phyloP scores from a whole-genome alignment of 1,139 yeast genomes.

The Sugiyamaella sp. region DNA sequence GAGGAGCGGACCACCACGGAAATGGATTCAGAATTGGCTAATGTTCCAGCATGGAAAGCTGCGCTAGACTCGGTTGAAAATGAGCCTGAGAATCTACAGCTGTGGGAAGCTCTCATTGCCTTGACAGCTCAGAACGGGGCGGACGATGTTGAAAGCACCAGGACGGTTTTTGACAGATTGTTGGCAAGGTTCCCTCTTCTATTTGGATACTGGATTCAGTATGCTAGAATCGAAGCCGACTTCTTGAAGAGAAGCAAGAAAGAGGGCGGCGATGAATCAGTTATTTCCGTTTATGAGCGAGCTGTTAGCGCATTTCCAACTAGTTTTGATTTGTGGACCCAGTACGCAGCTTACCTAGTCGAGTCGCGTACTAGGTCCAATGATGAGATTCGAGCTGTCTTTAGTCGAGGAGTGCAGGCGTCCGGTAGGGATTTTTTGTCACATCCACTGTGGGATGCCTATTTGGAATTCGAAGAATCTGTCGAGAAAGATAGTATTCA shows the following conservation, averaged over 20 bases:
- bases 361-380: slow-evolving; percentile 1
- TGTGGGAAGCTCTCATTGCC: slow-evolving; percentile 53
- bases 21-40: background rate
- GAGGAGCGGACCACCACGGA: too few species aligned
- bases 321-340: slow-evolving; percentile 77
- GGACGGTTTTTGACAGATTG: slow-evolving; percentile 54
- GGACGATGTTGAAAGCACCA: slow-evolving; percentile 8
- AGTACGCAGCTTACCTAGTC: slow-evolving; percentile 53
- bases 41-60: slow-evolving; percentile 23
- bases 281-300: slow-evolving; percentile 49
- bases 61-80: slow-evolving; percentile 31
- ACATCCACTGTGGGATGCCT: slow-evolving; percentile 75
- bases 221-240: slow-evolving; percentile 65
- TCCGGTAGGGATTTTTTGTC: slow-evolving; percentile 77
- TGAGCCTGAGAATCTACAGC: slow-evolving; percentile 47
- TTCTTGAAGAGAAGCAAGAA: slow-evolving; percentile 38
- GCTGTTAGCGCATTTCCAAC: slow-evolving; percentile 56
- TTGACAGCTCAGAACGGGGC: slow-evolving; percentile 34
- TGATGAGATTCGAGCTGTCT: slow-evolving; percentile 40
- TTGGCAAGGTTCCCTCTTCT: slow-evolving; percentile 68
- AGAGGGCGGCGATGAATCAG: background rate
- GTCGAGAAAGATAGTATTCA: slow-evolving; percentile 35
- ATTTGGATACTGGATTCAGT: slow-evolving; percentile 81
- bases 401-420: slow-evolving; percentile 60
- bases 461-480: slow-evolving; percentile 59